Conservation (phyloP, 2,329 filamentous ascomycete genomes). For the Coniochaeta hoffmannii region DNA sequence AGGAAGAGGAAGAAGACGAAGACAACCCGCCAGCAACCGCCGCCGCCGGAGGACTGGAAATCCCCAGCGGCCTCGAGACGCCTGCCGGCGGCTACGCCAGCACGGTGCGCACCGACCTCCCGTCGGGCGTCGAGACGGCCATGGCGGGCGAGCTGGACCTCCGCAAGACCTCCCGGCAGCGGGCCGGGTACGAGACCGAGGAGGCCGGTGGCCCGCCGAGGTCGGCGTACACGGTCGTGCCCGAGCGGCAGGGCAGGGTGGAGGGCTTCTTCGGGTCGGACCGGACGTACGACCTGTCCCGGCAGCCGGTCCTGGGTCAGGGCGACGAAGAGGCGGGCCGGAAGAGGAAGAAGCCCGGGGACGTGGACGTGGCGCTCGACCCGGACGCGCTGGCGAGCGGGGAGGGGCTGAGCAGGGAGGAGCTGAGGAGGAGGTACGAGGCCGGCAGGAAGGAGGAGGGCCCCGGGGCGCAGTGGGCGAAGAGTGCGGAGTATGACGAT, state of each 20-base stretch:
- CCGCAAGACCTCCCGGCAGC: constrained; percentile 62
- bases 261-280: constrained; percentile 97
- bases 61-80: constrained; percentile 70
- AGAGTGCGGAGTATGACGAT: constrained; percentile 52
- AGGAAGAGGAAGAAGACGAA: constrained; percentile 51
- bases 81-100: constrained; percentile 76
- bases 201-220: constrained; percentile 57
- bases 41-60: constrained; percentile 53
- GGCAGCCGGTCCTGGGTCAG: constrained; percentile 64
- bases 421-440: constrained; percentile 74
- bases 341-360: constrained; percentile 92
- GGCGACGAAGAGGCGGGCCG: constrained; percentile 65
- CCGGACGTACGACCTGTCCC: constrained; percentile 77
- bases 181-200: constrained; percentile 81
- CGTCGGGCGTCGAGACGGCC: constrained; percentile 61
- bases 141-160: constrained; percentile 85
- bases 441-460: constrained; percentile 59
- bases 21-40: constrained; percentile 41
- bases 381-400: constrained; percentile 68
- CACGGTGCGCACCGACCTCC: constrained; percentile 71
- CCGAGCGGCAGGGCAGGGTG: constrained; percentile 76
- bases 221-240: constrained; percentile 81
- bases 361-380: constrained; percentile 89
- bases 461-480: constrained; percentile 58
- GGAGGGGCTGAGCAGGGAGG: constrained; percentile 78